Evolutionary conservation across 441 rosid genomes (phyloP), one percentile per base, ranked within the genome.

Genomic region (Gossypium schwendimanii): DNA sequence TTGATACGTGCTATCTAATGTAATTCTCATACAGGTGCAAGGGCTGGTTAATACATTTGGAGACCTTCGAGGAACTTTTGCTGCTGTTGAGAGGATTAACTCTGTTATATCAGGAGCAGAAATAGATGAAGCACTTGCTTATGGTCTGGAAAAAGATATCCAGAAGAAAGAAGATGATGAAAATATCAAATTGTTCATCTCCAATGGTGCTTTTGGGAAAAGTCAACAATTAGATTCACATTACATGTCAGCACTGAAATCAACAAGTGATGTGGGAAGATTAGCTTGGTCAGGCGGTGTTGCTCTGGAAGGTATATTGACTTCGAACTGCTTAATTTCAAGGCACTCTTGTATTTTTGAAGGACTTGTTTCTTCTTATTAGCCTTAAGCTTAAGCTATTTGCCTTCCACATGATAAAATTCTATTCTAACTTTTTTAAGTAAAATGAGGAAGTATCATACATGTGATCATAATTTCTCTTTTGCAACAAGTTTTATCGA

Each of bases 31-130:
- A 58, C 84, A 94, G 97, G 98, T 92, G 76, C 98, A 94, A 92
- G 97, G 98, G 47, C 84, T 94, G 73, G 97, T 94, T 67, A 90
- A 94, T 85, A 88, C 97, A 24, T 85, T 89, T 75, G 98, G 98
- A 77, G 98, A 92, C 82, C 93, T 92, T 74, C 97, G 93, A 62
- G 97, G 92, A 58, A 64, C 89, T 69, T 80, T 94, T 79, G 92
- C 98, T 81, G 92, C 95, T 41, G 86, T 89, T 69, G 97, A 92
- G 82, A 87, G 97, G 80, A 92, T 94, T 77, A 94, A 92, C 63
- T 82, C 95, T 70, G 85, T 94, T 79, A 73, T 94, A 60, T 86
- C 95, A 31, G 84, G 87, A 18, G 85, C 87, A 76, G 97, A 89
- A 81, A 82, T 86, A 70, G 98, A 94, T 78, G 91, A 88, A 77